Percentiles rank a stretch among this genome's conserved stretches.
Conservation (phyloP, 2,329 filamentous ascomycete species). For the Pezicula rhizophila region DNA sequence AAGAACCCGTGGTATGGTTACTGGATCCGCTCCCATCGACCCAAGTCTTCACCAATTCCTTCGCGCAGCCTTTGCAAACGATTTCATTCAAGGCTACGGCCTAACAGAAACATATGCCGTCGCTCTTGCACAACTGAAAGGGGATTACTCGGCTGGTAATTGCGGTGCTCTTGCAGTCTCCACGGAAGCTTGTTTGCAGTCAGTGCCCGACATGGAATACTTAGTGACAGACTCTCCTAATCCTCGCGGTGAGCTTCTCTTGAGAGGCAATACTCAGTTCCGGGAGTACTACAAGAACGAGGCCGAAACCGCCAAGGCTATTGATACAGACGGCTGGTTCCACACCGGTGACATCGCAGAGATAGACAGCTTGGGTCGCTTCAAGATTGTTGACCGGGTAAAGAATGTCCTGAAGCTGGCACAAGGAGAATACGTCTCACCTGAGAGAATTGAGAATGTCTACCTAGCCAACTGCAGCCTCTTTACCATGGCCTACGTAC, state of each 20-base stretch:
- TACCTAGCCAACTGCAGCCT: slow-evolving; percentile 77
- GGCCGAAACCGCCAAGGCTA: slow-evolving; percentile 75
- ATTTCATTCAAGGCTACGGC: slow-evolving; percentile 83
- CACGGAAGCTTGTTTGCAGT: slow-evolving; percentile 73
- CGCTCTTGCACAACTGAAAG: slow-evolving; percentile 59
- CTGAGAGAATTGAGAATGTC: slow-evolving; percentile 94
- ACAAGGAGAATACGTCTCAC: slow-evolving; percentile 96
- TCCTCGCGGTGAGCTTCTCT: slow-evolving; percentile 82
- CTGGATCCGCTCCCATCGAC: slow-evolving; percentile 86
- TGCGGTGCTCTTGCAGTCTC: slow-evolving; percentile 67
- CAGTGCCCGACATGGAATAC: slow-evolving; percentile 94
- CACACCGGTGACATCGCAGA: slow-evolving; percentile 87
- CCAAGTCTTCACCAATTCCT: slow-evolving; percentile 84
- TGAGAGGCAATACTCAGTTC: slow-evolving; percentile 78
- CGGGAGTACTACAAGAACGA: slow-evolving; percentile 84
- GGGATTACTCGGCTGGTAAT: slow-evolving; percentile 73
- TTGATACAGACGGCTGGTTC: slow-evolving; percentile 94
- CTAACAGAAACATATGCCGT: slow-evolving; percentile 90
- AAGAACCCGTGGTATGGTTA: slow-evolving; percentile 66
- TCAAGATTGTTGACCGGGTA: slow-evolving; percentile 90
- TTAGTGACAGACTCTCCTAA: slow-evolving; percentile 78
- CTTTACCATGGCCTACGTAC: slow-evolving; percentile 77
- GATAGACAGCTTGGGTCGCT: slow-evolving; percentile 77
- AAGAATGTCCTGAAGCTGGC: slow-evolving; percentile 99
- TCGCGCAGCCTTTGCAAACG: slow-evolving; percentile 71